Evolutionary conservation across 2,329 filamentous ascomycete species (phyloP), one percentile per base, ranked within the genome.

Genomic region (Trichoderma sp.): DNA sequence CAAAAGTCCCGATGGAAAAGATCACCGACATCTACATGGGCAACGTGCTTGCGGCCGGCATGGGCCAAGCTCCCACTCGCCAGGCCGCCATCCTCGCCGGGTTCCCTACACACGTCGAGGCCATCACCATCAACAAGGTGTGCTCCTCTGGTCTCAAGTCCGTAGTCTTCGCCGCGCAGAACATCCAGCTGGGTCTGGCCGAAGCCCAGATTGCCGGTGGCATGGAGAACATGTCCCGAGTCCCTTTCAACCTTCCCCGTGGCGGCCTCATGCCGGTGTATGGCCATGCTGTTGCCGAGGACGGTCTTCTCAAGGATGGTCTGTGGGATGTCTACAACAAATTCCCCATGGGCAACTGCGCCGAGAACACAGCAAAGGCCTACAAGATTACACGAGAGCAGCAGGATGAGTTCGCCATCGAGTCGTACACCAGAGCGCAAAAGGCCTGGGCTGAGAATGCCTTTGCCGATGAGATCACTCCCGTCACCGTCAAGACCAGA

Each of bases 21-120:
- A 93, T 98, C 76, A 92, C 91, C 72, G 92, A 97, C 81, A 93
- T 98, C 19, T 98, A 98, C 84, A 97, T 98, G 92, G 96, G 96
- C 78, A 97, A 97, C 76, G 96, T 98, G 11, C 86, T 98, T 52
- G 91, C 94, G 79, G 95, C 87, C 56, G 88, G 87, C 21, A 87
- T 96, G 6, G 96, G 96, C 57, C 96, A 99, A 82, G 89, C 96
- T 0, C 96, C 96, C 2, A 95, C 96, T 27, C 89, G 96, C 60
- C 96, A 99, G 83, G 96, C 96, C 13, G 84, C 89, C 73, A 91
- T 98, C 70, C 95, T 96, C 77, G 93, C 96, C 4, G 94, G 94
- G 2, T 88, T 98, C 4, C 87, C 93, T 11, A 84, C 89, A n/a
- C 88, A 86, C 7, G 87, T 96, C 68, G 96, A 99, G 82, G 92